Conservation (phyloP, 2,329 filamentous ascomycete genomes). For the Sclerotinia borealis region DNA sequence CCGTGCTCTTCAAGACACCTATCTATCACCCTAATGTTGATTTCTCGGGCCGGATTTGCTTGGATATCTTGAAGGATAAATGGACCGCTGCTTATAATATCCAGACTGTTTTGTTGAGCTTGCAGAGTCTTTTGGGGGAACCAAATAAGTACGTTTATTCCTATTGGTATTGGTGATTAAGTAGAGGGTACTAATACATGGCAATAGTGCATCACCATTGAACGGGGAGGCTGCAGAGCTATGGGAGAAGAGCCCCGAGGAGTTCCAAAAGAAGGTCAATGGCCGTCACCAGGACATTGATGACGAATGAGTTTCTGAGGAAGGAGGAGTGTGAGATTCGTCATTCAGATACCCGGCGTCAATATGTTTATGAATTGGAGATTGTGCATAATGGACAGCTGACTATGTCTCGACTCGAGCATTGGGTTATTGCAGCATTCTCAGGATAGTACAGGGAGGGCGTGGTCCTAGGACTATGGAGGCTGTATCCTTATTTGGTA, state of each 20-base stretch:
- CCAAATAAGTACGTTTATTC: constrained; percentile 81
- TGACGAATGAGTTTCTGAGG: constrained; percentile 42
- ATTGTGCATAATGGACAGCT: neutral
- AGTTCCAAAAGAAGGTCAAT: constrained; percentile 75
- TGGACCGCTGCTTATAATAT: constrained; percentile 98
- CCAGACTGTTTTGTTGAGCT: constrained; percentile 82
- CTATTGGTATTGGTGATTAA: neutral
- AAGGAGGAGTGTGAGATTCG: neutral
- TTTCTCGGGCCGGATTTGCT: constrained; percentile 91
- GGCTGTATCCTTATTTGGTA: neutral
- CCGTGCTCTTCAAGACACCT: constrained; percentile 93
- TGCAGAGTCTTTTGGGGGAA: constrained; percentile 93
- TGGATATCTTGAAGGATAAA: constrained; percentile 98
- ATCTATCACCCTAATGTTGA: constrained; percentile 99
- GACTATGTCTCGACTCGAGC: neutral
- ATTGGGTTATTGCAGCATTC: neutral
- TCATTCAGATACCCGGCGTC: constrained; percentile 10
- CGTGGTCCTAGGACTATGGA: neutral
- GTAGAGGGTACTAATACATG: constrained; percentile 19
- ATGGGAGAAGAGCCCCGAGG: constrained; percentile 81
- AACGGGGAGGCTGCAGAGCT: constrained; percentile 95
- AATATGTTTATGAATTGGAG: constrained; percentile 10
- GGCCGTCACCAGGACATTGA: constrained; percentile 58
- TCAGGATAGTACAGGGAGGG: constrained; percentile 4
- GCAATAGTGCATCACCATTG: constrained; percentile 75